phyloP scores from a whole-genome alignment of 345 rosid genomes.

The Aethionema arabicum region DNA sequence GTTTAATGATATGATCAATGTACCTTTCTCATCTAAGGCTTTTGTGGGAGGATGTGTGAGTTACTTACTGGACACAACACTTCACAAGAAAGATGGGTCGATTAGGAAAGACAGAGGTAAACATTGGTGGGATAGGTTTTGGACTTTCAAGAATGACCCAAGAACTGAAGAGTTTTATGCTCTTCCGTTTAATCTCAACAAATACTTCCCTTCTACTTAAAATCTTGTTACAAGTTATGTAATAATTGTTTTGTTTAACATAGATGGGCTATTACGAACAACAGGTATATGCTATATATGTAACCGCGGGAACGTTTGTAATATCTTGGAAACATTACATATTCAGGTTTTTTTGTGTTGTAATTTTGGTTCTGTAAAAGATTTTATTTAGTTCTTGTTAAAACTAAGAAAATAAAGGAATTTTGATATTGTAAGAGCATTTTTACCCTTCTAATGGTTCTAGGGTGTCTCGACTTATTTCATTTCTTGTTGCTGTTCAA shows the following conservation, averaged over 20 bases:
- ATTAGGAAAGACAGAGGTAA: conserved; percentile 86
- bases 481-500: too few species aligned
- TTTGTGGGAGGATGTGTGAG: conserved; percentile 85
- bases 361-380: too few species aligned
- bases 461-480: too few species aligned
- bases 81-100: conserved; percentile 50
- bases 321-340: too few species aligned
- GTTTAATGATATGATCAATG: conserved; percentile 92
- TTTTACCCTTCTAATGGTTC: too few species aligned
- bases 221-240: neutral
- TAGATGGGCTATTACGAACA: too few species aligned
- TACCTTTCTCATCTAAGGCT: conserved; percentile 86
- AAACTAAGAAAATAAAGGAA: too few species aligned
- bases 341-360: too few species aligned
- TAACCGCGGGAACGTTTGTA: too few species aligned
- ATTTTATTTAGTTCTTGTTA: too few species aligned
- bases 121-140: conserved; percentile 95
- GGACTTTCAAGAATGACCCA: conserved; percentile 59
- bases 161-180: conserved; percentile 90
- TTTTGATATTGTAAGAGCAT: too few species aligned
- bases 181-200: conserved; percentile 86
- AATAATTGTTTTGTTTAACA: neutral
- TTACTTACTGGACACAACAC: conserved; percentile 72
- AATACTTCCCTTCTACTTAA: conserved; percentile 86
- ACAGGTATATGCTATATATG: too few species aligned